phyloP scores from a whole-genome alignment of 208 protist species.

The Leptomonas pyrrhocoris region DNA sequence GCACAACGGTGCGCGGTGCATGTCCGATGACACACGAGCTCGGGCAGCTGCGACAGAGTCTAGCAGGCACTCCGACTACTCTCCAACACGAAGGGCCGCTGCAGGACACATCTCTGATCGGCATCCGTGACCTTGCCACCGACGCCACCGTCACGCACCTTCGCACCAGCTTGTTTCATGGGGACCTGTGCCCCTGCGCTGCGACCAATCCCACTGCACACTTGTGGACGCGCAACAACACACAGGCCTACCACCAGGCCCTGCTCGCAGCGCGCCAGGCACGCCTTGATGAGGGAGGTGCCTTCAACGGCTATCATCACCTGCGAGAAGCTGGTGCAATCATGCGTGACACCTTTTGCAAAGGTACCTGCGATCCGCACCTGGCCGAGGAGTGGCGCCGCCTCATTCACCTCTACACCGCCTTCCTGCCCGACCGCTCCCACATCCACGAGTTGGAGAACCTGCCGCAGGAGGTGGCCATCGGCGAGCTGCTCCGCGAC shows the following conservation, averaged over 20 bases:
- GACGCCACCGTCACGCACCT: conserved; percentile 9
- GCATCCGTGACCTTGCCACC: conserved; percentile 20
- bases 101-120: conserved; percentile 3
- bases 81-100: conserved; percentile 21
- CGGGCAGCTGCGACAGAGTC: neutral
- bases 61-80: conserved; percentile 6
- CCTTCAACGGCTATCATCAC: conserved; percentile 19
- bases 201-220: neutral
- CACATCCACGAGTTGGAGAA: conserved; percentile 85
- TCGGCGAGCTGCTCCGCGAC: conserved; percentile 62
- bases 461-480: conserved; percentile 80
- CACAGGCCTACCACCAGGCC: neutral
- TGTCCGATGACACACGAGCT: neutral
- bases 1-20: neutral
- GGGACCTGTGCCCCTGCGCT: conserved; percentile 1
- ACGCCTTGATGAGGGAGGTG: conserved; percentile 7
- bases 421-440: conserved; percentile 74
- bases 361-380: neutral
- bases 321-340: conserved; percentile 38
- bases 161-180: neutral
- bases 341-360: conserved; percentile 24
- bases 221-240: conserved; percentile 7
- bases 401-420: conserved; percentile 72
- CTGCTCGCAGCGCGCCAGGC: conserved; percentile 14
- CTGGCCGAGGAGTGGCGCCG: conserved; percentile 24